Evolutionary conservation across 1,139 yeast species (phyloP), one percentile per base, ranked within the genome.

Genomic region (Geotrichum histeridarum): DNA sequence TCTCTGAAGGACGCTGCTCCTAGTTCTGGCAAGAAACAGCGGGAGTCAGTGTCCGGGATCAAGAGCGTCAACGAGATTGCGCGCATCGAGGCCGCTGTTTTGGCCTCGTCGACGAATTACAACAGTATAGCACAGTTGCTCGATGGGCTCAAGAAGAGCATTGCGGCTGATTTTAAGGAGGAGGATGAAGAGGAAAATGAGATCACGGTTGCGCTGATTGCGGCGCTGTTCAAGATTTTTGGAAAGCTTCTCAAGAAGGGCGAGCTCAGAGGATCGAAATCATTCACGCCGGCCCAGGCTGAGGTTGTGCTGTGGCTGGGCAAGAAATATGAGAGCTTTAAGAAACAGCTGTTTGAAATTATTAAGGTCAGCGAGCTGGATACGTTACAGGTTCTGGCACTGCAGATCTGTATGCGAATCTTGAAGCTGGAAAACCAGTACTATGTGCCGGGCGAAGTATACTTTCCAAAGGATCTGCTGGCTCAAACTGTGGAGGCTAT

Each of bases 381-480:
- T 27, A 77, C 82, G 1, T 67, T 79, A 49, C 81, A 81, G 61
- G 67, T 86, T 48, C 90, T 86, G 64, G 75, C 81, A 50, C 66
- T 88, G 57, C 90, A 86, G 55, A 75, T 83, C 9, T 70, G 77
- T 54, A 72, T 89, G 73, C 84, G 83, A 57, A 71, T 86, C 31
- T 62, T 89, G 39, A 80, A 77, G 63, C 68, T 80, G 48, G 96
- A 89, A 69, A 75, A 83, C 50, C 70, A 72, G 35, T 71, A 77
- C 62, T 79, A 79, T 12, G 75, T 83, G 1, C 76, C 76, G 22
- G 77, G 71, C 39, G 80, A 78, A 37, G 76, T 80, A 47, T 84
- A 73, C 65, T 89, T 88, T 69, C 88, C 96, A 7, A 79, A 77
- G 45, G 70, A 71, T 37, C 73, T 84, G 2, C 83, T 80, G 63